Evolutionary conservation across 345 rosid species (phyloP), one percentile per base, ranked within the genome.

Genomic region (Populus pruinosa): DNA sequence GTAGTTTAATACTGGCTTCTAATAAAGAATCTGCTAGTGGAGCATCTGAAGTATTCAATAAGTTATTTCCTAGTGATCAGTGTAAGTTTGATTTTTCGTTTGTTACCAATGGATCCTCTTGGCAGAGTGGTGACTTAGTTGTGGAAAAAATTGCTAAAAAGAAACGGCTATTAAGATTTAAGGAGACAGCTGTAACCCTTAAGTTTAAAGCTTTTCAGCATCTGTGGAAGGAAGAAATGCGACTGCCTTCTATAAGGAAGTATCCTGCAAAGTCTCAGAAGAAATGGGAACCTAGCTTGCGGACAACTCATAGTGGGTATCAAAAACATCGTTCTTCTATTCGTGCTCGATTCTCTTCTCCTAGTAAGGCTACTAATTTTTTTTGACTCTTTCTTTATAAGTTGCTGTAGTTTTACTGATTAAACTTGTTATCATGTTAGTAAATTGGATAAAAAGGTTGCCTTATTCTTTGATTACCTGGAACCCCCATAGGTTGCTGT

Each of bases 221-320:
- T 75, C 77, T 86, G 25, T 96, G 99, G 99, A 94, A 89, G 89
- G 97, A 92, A 83, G 99, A 96, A 82, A 33, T 89, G 87, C 87
- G 78, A 23, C 78, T 85, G 78, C 88, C 84, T 29, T 87, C 90
- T 27, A 75, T 83, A 35, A 80, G 86, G 81, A 96, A 90, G 85
- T 80, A 70, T 59, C 89, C 88, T 67, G 86, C 90, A 41, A 93
- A 87, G 81, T 86, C 93, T 80, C 96, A 87, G 71, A 91, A 85
- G 78, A 94, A 89, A 87, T 70, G 70, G 64, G 97, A 94, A 49
- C 75, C 81, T 5, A 85, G 83, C 82, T 78, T 88, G 59, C 87
- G 92, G 49, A 75, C 87, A 74, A 80, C 81, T 23, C 77, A 83
- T 73, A 82, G 86, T 73, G 91, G 87, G 74, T 76, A 74, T 79